Evolutionary conservation across 805 yeast genomes (phyloP).

Genomic region (Candida tibetensis): DNA sequence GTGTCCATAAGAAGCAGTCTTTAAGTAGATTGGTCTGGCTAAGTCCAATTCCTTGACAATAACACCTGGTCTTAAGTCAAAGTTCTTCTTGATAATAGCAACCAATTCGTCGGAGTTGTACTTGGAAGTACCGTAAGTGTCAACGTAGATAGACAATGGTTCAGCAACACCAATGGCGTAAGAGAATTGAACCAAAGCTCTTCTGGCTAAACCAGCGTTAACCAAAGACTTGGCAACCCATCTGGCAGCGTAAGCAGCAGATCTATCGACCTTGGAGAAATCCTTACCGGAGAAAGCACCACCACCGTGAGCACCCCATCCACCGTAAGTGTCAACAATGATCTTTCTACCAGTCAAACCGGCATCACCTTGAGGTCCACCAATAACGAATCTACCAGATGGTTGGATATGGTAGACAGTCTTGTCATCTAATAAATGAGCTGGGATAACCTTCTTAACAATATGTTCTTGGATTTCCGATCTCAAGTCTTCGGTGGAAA

Average conservation of each 20-base stretch:
- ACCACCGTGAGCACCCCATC: constrained; percentile 99
- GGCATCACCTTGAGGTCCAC: constrained; percentile 99
- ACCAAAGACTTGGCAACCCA: constrained; percentile 99
- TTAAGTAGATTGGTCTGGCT: constrained; percentile 98
- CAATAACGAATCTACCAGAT: constrained; percentile 98
- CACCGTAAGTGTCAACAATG: constrained; percentile 99
- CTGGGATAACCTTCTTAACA: constrained; percentile 90
- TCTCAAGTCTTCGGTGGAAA: constrained; percentile 92
- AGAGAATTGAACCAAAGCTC: constrained; percentile 97
- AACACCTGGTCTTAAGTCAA: constrained; percentile 99
- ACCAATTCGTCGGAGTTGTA: constrained; percentile 87
- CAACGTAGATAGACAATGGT: constrained; percentile 96
- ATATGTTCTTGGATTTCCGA: constrained; percentile 71
- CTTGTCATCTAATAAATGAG: constrained; percentile 84
- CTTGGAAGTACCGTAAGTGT: constrained; percentile 96
- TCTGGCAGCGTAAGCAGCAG: constrained; percentile 99
- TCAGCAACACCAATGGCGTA: constrained; percentile 99
- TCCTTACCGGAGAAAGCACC: constrained; percentile 99
- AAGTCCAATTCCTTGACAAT: constrained; percentile 94
- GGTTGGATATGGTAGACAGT: constrained; percentile 98
- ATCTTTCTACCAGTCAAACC: constrained; percentile 99
- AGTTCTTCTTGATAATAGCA: constrained; percentile 86
- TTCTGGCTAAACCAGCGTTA: constrained; percentile 89
- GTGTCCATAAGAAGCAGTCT: constrained; percentile 99
- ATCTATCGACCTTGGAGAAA: constrained; percentile 99